These are phyloP conservation scores for Phaeosphaeriaceae sp. DNA, from an alignment of 2,329 filamentous ascomycete genomes.

Conservation along the genomic window DNA sequence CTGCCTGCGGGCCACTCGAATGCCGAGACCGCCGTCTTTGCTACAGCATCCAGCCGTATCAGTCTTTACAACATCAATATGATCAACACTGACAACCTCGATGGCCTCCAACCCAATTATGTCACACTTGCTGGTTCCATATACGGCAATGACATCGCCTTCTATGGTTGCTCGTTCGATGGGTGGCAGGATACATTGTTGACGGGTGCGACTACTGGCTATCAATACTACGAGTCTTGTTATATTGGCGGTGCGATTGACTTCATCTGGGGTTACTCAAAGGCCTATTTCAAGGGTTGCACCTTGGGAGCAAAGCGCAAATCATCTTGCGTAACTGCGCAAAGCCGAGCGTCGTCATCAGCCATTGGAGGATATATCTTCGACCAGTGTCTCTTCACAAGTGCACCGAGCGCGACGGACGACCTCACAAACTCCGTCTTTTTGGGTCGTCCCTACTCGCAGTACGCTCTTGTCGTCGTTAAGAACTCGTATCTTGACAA, in stretches of 20 bases:
- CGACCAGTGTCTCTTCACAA: constrained; percentile 57
- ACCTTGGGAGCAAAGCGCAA: constrained; percentile 54
- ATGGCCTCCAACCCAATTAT: constrained; percentile 50
- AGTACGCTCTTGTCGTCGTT: constrained; percentile 58
- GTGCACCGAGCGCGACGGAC: constrained; percentile 40
- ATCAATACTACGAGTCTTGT: constrained; percentile 63
- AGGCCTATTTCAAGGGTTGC: constrained; percentile 59
- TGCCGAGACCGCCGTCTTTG: constrained; percentile 59
- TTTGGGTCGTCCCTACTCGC: constrained; percentile 60
- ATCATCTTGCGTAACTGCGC: constrained; percentile 41
- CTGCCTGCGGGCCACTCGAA: constrained; percentile 48
- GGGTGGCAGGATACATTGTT: constrained; percentile 63
- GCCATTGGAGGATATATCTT: constrained; percentile 59
- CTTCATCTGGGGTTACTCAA: constrained; percentile 64
- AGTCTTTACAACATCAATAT: constrained; percentile 69
- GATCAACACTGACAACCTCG: constrained; percentile 37
- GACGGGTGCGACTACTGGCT: constrained; percentile 50
- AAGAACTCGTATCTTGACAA: constrained; percentile 59
- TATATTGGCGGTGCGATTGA: constrained; percentile 66
- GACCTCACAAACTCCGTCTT: constrained; percentile 52
- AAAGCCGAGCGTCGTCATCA: constrained; percentile 25
- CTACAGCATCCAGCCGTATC: constrained; percentile 57
- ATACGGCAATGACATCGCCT: constrained; percentile 60
- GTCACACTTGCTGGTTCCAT: constrained; percentile 63
- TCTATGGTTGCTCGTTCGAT: constrained; percentile 62